These are phyloP conservation scores for Scolecobasidium constrictum DNA, from an alignment of 2,329 filamentous ascomycete species.

Conservation along the genomic window DNA sequence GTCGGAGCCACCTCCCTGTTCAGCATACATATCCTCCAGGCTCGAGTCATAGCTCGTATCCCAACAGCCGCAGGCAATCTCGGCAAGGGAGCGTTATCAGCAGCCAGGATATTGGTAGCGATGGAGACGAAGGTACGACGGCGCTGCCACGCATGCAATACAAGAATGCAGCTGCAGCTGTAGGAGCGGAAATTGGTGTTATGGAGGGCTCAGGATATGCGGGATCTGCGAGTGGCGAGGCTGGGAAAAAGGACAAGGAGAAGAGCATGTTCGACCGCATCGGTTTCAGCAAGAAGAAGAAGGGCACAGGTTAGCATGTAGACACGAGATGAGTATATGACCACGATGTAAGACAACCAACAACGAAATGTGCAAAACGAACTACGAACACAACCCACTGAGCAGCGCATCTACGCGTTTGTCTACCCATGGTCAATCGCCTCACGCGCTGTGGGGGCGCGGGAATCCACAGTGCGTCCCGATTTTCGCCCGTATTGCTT, in stretches of 20 bases:
- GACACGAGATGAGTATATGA: too few species aligned
- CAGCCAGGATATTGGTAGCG: neutral
- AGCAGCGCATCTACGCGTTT: too few species aligned
- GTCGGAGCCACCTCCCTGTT: neutral
- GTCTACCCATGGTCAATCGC: too few species aligned
- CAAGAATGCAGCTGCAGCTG: conserved; percentile 1
- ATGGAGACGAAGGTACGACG: conserved; percentile 7
- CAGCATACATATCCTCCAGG: neutral
- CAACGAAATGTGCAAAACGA: too few species aligned
- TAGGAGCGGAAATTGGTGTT: neutral
- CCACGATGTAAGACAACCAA: too few species aligned
- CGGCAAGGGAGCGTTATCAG: conserved; percentile 3
- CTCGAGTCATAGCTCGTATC: neutral
- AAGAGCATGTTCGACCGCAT: neutral
- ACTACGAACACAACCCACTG: too few species aligned
- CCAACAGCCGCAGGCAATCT: conserved; percentile 1
- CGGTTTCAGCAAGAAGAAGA: conserved; percentile 4
- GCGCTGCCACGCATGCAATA: conserved; percentile 5
- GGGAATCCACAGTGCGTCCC: too few species aligned
- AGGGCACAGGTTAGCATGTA: neutral
- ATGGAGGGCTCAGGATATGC: neutral
- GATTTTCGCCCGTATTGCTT: too few species aligned
- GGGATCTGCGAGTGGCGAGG: neutral
- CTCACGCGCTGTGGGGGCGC: too few species aligned
- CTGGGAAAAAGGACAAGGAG: conserved; percentile 3